Base-by-base conservation (phyloP, 208 protist genomes). In the Leishmania arabica region DNA sequence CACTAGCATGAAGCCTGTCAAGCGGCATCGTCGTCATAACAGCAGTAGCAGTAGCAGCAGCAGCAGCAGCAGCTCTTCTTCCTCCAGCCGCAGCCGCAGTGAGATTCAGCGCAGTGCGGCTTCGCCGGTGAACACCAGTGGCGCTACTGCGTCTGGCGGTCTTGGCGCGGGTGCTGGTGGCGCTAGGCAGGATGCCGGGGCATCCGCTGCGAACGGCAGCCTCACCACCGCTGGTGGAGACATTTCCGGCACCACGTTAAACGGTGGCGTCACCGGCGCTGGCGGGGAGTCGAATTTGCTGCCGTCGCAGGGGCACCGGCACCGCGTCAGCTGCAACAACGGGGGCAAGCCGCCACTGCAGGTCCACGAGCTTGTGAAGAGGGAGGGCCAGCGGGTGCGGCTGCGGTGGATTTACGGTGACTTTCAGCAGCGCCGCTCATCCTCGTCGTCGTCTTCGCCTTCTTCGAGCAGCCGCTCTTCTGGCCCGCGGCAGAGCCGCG, bases 371-470 rank as follows among this genome's bases (percentile, higher is more conserved):
- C 76, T 85, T 9, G 82, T 85, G 34, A 77, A 78, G 62, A 60
- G 66, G 60, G 82, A 85, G 73, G 82, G 82, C 1, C 82, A 85
- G 82, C 77, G 76, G 27, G 82, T 85, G 72, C 82, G 82, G 8
- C 71, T 85, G 82, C 56, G 82, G 62, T 85, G 82, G 82, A 73
- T 85, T 31, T 85, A 81, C 77, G 72, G 82, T 45, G 82, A 78
- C 37, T 56, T 31, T 27, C 77, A 51, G 17, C 82, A 53, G 62
- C 77, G 66, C 42, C 60, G 70, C 60, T 62, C n/a, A 6, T 47
- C 34, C 64, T 78, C 82, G 5, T 78, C 76, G 40, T 78, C 74
- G 21, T 72, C 77, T 21, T 66, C 77, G 9, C 75, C 77, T 9
- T 75, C 77, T 7, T 79, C 75, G 53, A 72, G 72, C 19, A 70